Evolutionary conservation across 495 filamentous ascomycete species (phyloP), one percentile per base, ranked within the genome.

Genomic region (Hyphodiscus hymeniophilus): DNA sequence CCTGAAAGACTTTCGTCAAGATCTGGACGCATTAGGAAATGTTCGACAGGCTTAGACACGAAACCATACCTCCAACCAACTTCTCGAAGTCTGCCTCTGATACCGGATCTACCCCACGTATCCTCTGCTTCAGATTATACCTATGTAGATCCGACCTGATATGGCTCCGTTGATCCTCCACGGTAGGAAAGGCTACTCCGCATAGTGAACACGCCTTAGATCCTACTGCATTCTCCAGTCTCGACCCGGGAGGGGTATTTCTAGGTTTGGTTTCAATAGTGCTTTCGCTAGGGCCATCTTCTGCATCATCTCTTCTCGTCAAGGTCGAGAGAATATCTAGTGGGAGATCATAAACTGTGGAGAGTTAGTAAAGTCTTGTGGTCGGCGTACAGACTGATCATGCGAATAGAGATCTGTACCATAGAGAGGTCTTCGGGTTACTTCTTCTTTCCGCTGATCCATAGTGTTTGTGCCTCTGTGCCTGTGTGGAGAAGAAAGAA

Each of bases 1-100:
- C 90, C 91, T 5, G 91, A 97, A 48, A 97, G 81, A 50, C 91
- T 95, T 62, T 95, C 89, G 48, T 94, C 81, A 16, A 94, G 70
- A 30, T 88, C 79, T 66, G 34, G 35, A 3, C 39, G 23, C 5
- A 36, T 55, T 28, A 59, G 41, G 28, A 22, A 10, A 20, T 3
- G 17, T 30, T 8, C 15, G 13, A 13, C 18, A 51, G n/a, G 13
- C 20, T 16, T n/a, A n/a, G n/a, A n/a, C n/a, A n/a, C n/a, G n/a
- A 16, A 6, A 8, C n/a, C 35, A 32, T 57, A 60, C 65, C 63
- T 15, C 80, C 87, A 10, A 96, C 69, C 11, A 96, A 75, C 59
- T 81, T 85, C 56, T 87, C 84, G 47, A 97, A 97, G 36, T 95
- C 84, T 10, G 56, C 55, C 48, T 97, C 92, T 10, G 77, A 74